phyloP scores from a whole-genome alignment of 768 basidiomycete species.

The Polyporus arcularius region DNA sequence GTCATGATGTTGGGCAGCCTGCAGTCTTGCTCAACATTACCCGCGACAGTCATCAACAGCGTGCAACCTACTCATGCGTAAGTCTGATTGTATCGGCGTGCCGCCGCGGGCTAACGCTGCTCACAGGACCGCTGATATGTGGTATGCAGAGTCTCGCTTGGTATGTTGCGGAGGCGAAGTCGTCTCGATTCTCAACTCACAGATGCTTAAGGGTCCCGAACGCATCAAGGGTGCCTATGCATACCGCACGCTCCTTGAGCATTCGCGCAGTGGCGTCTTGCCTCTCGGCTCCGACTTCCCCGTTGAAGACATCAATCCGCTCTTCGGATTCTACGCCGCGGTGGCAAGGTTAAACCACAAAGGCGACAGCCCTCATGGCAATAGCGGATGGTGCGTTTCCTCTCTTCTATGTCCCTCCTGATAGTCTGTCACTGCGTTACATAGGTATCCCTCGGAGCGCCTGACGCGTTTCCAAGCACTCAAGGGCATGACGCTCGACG shows the following conservation, averaged over 20 bases:
- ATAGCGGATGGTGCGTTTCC: conserved; percentile 71
- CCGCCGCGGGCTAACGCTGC: not conserved
- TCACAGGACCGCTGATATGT: conserved; percentile 85
- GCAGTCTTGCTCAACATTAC: not conserved
- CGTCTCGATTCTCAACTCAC: not conserved
- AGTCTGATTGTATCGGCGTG: conserved; percentile 43
- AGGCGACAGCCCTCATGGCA: conserved; percentile 82
- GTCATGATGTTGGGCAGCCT: conserved; percentile 19
- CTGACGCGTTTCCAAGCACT: conserved; percentile 81
- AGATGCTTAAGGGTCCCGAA: conserved; percentile 59
- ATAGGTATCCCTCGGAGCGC: conserved; percentile 75
- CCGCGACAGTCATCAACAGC: conserved; percentile 77
- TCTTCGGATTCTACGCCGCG: conserved; percentile 89
- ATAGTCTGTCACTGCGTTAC: not conserved
- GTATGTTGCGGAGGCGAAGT: conserved; percentile 36
- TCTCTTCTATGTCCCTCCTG: not conserved
- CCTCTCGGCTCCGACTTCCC: conserved; percentile 95
- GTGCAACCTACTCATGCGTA: conserved; percentile 94
- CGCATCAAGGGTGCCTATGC: conserved; percentile 90
- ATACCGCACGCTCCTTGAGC: conserved; percentile 74
- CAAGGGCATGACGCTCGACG: conserved; percentile 88
- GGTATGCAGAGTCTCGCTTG: conserved; percentile 83
- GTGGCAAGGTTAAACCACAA: conserved; percentile 67
- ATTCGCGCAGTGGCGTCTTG: conserved; percentile 55
- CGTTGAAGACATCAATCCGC: conserved; percentile 86